These are phyloP conservation scores for Vaccinium darrowii DNA, from an alignment of 148 eudicot species.

Conservation along the genomic window DNA sequence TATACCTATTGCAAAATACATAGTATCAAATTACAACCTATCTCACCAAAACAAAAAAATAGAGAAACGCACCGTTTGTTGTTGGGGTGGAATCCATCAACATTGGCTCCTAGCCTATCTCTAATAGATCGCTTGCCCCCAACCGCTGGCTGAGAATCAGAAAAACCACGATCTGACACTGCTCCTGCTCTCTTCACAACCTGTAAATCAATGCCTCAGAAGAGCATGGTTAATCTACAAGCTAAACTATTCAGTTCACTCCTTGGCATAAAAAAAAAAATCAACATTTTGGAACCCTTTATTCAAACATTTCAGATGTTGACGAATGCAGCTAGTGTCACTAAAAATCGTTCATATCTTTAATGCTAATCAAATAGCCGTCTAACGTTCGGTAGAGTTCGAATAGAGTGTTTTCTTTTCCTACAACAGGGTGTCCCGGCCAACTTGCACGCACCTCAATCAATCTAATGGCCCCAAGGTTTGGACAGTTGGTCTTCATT, in stretches of 20 bases:
- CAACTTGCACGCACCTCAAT: background rate
- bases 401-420: background rate
- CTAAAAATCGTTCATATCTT: background rate
- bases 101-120: constrained; percentile 60
- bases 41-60: background rate
- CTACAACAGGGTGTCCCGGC: background rate
- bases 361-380: background rate
- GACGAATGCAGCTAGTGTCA: background rate
- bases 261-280: background rate
- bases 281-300: constrained; percentile 1
- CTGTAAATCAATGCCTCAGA: constrained; percentile 33
- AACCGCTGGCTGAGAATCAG: constrained; percentile 26
- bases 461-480: background rate
- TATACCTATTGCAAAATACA: background rate
- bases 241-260: background rate
- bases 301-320: background rate
- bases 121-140: constrained; percentile 69
- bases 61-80: constrained; percentile 48
- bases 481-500: background rate
- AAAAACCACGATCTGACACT: constrained; percentile 31
- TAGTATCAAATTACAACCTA: background rate
- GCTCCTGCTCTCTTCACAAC: constrained; percentile 70
- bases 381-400: background rate
- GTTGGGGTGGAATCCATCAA: constrained; percentile 31
- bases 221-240: background rate